Conservation (phyloP, 2,329 filamentous ascomycete genomes). For the Aspergillus novoparasiticus region DNA sequence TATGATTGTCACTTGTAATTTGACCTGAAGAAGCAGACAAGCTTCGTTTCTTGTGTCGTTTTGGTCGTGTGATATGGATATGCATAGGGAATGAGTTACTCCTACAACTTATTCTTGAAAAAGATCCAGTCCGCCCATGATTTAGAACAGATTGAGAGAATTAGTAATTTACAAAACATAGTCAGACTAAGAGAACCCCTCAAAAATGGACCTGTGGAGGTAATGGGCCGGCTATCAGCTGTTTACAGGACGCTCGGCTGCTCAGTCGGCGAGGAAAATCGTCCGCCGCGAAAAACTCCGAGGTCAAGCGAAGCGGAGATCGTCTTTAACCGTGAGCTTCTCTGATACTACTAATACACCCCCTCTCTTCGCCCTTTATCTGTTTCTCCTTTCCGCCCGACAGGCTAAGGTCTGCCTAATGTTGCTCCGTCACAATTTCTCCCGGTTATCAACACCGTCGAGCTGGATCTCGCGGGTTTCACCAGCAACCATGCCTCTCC, state of each 20-base stretch:
- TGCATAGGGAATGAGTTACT: not conserved
- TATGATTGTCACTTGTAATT: slow-evolving; percentile 13
- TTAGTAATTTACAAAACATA: not conserved
- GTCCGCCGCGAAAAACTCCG: slow-evolving; percentile 30
- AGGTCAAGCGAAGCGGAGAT: slow-evolving; percentile 34
- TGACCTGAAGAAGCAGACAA: not conserved
- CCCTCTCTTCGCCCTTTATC: slow-evolving; percentile 17
- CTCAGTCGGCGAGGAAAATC: slow-evolving; percentile 23
- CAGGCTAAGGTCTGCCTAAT: slow-evolving; percentile 37
- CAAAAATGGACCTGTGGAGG: not conserved
- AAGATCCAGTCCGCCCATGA: not conserved
- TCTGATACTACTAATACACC: slow-evolving; percentile 17
- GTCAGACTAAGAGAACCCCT: not conserved
- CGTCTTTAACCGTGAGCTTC: slow-evolving; percentile 27
- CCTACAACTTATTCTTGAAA: not conserved
- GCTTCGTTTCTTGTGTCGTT: not conserved
- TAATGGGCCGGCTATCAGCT: not conserved
- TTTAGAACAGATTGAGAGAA: not conserved
- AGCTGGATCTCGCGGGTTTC: slow-evolving; percentile 50
- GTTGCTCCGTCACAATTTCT: slow-evolving; percentile 46
- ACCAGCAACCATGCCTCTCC: slow-evolving; percentile 70
- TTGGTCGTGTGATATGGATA: not conserved
- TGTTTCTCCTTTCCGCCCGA: slow-evolving; percentile 13
- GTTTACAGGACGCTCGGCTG: slow-evolving; percentile 9
- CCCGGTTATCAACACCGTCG: slow-evolving; percentile 45